phyloP scores from a whole-genome alignment of 2,329 filamentous ascomycete genomes.

The Zopfia rhizophila region DNA sequence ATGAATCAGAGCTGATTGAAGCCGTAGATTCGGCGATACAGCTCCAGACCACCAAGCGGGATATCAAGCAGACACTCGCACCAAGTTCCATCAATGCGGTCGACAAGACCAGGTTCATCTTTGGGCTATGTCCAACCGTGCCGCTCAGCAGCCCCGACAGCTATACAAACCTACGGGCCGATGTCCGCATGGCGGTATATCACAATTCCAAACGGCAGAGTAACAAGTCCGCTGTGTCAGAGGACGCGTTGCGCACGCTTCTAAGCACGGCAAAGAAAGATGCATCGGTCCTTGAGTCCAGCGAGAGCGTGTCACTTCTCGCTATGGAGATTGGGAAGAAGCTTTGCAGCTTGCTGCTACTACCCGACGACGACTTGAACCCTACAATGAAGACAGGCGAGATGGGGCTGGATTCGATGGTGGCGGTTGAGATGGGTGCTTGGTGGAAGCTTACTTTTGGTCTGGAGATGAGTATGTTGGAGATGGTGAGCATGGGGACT shows the following conservation, averaged over 20 bases:
- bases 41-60: slow-evolving; percentile 17
- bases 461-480: slow-evolving; percentile 21
- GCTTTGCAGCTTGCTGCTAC: slow-evolving; percentile 30
- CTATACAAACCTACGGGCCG: slow-evolving; percentile 26
- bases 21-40: background rate
- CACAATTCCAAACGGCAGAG: slow-evolving; percentile 22
- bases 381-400: slow-evolving; percentile 17
- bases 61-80: too few relatives aligned
- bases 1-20: slow-evolving; percentile 10
- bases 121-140: slow-evolving; percentile 29
- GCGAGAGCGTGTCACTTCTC: slow-evolving; percentile 18
- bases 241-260: slow-evolving; percentile 21
- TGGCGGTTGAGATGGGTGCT: slow-evolving; percentile 48
- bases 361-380: slow-evolving; percentile 32
- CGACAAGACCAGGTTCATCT: too few relatives aligned
- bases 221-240: background rate
- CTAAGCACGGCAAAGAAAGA: slow-evolving; percentile 20
- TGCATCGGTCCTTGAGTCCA: slow-evolving; percentile 17
- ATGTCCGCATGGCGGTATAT: slow-evolving; percentile 36
- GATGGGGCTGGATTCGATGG: slow-evolving; percentile 37
- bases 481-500: slow-evolving; percentile 18
- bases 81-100: too few relatives aligned
- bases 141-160: slow-evolving; percentile 30
- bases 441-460: slow-evolving; percentile 48
- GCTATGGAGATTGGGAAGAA: slow-evolving; percentile 32